Conservation (phyloP, 257 asterid genomes). For the Jacaranda copaia region DNA sequence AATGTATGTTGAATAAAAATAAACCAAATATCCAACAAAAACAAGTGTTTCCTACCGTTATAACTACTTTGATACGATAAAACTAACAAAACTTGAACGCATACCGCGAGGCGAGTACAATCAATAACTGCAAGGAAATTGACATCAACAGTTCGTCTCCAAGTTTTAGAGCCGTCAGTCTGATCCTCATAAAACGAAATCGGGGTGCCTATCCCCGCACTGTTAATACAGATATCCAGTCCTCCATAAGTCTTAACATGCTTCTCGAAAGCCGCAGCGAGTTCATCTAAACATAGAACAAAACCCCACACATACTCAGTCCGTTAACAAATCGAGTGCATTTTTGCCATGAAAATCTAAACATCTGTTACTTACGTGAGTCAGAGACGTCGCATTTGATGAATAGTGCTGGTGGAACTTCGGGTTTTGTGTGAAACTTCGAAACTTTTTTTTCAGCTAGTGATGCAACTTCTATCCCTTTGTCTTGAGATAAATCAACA, state of each 20-base stretch:
- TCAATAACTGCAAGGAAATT: slow-evolving; percentile 70
- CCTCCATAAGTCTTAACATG: slow-evolving; percentile 76
- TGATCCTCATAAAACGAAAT: slow-evolving; percentile 62
- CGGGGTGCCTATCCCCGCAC: slow-evolving; percentile 75
- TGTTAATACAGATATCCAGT: slow-evolving; percentile 83
- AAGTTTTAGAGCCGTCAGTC: slow-evolving; percentile 76
- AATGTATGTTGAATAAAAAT: not conserved
- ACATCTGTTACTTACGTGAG: slow-evolving; percentile 48
- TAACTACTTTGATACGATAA: not conserved
- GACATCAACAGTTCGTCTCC: slow-evolving; percentile 80
- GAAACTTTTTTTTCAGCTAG: slow-evolving; percentile 63
- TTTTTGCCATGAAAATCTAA: not conserved
- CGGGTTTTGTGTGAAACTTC: slow-evolving; percentile 54
- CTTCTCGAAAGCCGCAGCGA: slow-evolving; percentile 71
- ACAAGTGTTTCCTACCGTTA: not conserved
- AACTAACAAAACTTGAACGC: slow-evolving; percentile 26
- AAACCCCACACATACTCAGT: slow-evolving; percentile 16
- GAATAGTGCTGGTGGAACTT: slow-evolving; percentile 59
- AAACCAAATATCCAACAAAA: not conserved
- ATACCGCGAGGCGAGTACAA: slow-evolving; percentile 84
- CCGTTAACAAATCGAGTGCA: slow-evolving; percentile 4
- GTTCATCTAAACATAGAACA: slow-evolving; percentile 56
- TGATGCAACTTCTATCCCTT: slow-evolving; percentile 63
- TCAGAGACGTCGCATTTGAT: slow-evolving; percentile 74
- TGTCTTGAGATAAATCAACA: slow-evolving; percentile 67